Conservation (phyloP, 1,284 basidiomycete species). For the Wolfiporia cocos region DNA sequence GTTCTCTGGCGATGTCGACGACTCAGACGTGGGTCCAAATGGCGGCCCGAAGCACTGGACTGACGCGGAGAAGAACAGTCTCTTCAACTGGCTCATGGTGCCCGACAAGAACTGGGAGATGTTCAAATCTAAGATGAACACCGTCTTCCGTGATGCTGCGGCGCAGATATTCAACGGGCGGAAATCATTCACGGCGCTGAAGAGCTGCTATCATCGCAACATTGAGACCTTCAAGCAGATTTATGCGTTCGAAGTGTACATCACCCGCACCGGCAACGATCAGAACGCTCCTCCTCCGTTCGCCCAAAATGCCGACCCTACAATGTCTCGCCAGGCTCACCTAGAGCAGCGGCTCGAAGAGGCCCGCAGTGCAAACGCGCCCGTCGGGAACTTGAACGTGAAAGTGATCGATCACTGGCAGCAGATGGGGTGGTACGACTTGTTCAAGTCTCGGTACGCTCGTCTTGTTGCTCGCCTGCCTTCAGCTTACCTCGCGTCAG, state of each 20-base stretch:
- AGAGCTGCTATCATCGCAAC: constrained; percentile 76
- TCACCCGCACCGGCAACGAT: constrained; percentile 24
- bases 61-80: constrained; percentile 66
- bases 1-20: constrained; percentile 13
- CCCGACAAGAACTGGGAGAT: constrained; percentile 71
- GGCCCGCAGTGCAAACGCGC: constrained; percentile 54
- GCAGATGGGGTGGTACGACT: constrained; percentile 61
- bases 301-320: constrained; percentile 24
- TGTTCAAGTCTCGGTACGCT: constrained; percentile 55
- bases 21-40: constrained; percentile 19
- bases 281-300: constrained; percentile 5
- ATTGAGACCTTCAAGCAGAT: constrained; percentile 77
- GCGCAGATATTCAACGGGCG: constrained; percentile 59
- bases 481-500: constrained; percentile 5
- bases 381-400: constrained; percentile 63
- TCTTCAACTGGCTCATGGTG: constrained; percentile 72
- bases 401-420: constrained; percentile 74
- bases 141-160: constrained; percentile 70
- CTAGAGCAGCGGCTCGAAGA: constrained; percentile 58
- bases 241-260: constrained; percentile 57
- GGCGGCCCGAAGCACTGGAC: constrained; percentile 73
- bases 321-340: constrained; percentile 52
- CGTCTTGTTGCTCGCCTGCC: constrained; percentile 1
- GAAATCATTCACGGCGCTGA: constrained; percentile 74
- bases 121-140: constrained; percentile 70